A percentile compares a stretch with the other conserved stretches of the same genome.
phyloP scores from a whole-genome alignment of 2,329 filamentous ascomycete genomes.

The Juglanconis sp. region DNA sequence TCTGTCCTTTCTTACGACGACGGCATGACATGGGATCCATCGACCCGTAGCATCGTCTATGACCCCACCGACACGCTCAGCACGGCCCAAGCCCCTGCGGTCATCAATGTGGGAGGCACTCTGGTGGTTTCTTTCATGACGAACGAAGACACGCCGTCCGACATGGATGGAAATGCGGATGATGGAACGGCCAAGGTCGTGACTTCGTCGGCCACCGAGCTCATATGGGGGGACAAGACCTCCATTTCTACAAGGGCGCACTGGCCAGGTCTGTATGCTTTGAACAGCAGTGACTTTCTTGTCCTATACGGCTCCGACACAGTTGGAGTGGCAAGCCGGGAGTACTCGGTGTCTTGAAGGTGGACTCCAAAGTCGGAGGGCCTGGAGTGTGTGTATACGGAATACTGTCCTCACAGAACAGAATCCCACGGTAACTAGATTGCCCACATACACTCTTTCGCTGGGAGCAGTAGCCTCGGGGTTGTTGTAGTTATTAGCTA shows the following conservation, averaged over 20 bases:
- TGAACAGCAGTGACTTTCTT: background rate
- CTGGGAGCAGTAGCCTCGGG: no score
- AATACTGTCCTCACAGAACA: no score
- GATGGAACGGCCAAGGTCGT: background rate
- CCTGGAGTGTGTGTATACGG: background rate
- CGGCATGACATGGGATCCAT: slow-evolving; percentile 35
- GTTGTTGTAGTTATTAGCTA: no score
- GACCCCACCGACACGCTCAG: slow-evolving; percentile 25
- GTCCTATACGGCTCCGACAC: background rate
- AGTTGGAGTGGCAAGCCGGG: background rate
- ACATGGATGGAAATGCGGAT: background rate
- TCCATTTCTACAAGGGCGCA: background rate
- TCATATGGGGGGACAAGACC: background rate
- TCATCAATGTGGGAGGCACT: slow-evolving; percentile 39
- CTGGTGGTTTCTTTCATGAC: slow-evolving; percentile 43
- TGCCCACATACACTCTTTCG: no score
- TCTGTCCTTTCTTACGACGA: slow-evolving; percentile 38
- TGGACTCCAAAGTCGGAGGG: background rate
- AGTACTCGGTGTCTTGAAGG: background rate
- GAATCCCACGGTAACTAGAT: no score
- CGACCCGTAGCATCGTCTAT: slow-evolving; percentile 34
- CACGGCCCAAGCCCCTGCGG: slow-evolving; percentile 39
- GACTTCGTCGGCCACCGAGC: background rate
- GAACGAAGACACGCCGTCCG: slow-evolving; percentile 33
- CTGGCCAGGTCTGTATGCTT: background rate